These are phyloP conservation scores for Saraca asoca DNA, from an alignment of 331 rosid genomes.

Conservation along the genomic window DNA sequence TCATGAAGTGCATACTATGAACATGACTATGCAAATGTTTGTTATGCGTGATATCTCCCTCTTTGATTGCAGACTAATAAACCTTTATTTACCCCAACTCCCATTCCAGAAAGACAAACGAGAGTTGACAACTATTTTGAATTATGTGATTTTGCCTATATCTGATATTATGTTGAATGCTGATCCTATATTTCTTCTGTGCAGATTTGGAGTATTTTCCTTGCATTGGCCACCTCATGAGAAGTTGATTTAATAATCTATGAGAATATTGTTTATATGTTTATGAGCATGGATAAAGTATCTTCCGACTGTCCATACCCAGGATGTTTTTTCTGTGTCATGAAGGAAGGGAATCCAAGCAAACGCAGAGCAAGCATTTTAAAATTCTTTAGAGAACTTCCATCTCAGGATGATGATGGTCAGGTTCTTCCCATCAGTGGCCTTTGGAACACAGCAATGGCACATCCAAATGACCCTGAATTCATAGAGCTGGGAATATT, in stretches of 20 bases:
- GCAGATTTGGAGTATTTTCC: slow-evolving; percentile 42
- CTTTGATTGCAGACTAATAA: background rate
- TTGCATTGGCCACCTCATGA: slow-evolving; percentile 41
- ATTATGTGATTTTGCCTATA: background rate
- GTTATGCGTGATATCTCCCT: background rate
- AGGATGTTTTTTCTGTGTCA: slow-evolving; percentile 97
- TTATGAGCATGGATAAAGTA: slow-evolving; percentile 70
- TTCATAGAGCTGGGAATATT: slow-evolving; percentile 92
- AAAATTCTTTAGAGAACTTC: slow-evolving; percentile 92
- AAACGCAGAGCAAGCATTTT: slow-evolving; percentile 91
- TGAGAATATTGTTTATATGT: slow-evolving; percentile 34
- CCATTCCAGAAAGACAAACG: too few relatives aligned
- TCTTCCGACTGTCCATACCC: slow-evolving; percentile 97
- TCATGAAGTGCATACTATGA: background rate
- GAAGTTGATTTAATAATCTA: slow-evolving; percentile 37
- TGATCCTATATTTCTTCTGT: slow-evolving; percentile 31
- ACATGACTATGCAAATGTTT: background rate
- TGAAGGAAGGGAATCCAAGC: slow-evolving; percentile 97
- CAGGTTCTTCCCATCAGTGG: slow-evolving; percentile 99
- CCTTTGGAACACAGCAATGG: slow-evolving; percentile 99
- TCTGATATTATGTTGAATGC: slow-evolving; percentile 19
- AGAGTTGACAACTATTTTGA: too few relatives aligned
- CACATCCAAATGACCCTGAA: slow-evolving; percentile 97
- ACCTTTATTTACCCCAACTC: background rate
- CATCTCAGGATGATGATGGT: slow-evolving; percentile 93